Base-by-base conservation (phyloP, 75 land plant genomes). In the Gnetum montanum region DNA sequence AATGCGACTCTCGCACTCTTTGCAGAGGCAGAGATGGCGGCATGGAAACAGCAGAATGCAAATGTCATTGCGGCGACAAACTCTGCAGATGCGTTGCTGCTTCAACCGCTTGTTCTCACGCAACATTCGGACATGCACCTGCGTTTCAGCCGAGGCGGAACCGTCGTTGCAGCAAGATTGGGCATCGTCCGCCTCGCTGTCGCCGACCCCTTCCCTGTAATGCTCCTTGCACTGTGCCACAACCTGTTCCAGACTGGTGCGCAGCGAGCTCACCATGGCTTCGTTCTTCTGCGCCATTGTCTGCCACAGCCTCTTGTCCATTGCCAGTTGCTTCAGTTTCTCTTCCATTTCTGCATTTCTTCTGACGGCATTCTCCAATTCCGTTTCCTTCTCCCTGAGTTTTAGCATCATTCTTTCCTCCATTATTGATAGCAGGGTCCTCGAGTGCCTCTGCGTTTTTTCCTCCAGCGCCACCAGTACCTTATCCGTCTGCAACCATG, bases 21-120 rank as follows among this genome's bases (percentile, higher is more conserved):
- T 74, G 72, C 86, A 82, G 5, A 67, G 58, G 31, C 86, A 82
- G n/a, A 82, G 78, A 61, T 82, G 86, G 40, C 71, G 66, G 75
- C 86, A 82, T 7, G 86, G 86, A 2, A 82, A 47, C 29, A 78
- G 35, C 4, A 82, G 59, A 19, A 78, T 60, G 59, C 78, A 74
- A 16, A 70, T 61, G 5, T 25, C 30, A 6, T 64, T 46, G 38
- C 57, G 46, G 23, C 60, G 54, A 59, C 86, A 82, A 34, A 34
- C 27, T 54, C 64, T 71, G 64, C 82, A 82, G 7, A 35, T 54
- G 28, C 40, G 26, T 61, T 67, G 72, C 34, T 57, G 67, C 36
- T 59, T 49, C 13, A 68, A 58, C 49, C 61, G 61, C 30, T 36
- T 20, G 49, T 61, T 70, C 54, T 63, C 70, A n/a, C 35, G 18